Percentiles rank a stretch among this genome's conserved stretches.
Evolutionary conservation across 768 basidiomycete genomes (phyloP).

Genomic region (Phanerochaete carnosa): DNA sequence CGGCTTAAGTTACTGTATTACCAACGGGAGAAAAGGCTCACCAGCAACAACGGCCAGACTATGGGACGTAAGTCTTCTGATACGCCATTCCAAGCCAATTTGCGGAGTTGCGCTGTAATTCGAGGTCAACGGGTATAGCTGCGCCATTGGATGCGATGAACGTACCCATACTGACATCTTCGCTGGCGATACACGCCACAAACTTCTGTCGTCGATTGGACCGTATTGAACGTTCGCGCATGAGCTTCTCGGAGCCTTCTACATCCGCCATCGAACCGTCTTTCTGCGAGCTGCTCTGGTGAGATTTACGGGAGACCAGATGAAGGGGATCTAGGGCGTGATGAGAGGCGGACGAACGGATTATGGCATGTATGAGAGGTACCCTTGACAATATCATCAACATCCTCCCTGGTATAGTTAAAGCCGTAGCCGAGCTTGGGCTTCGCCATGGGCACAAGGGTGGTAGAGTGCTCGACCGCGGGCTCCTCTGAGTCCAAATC

Average conservation of each 20-base stretch:
- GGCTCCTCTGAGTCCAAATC: slow-evolving; percentile 63
- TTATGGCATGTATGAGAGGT: slow-evolving; percentile 20
- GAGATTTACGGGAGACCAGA: slow-evolving; percentile 43
- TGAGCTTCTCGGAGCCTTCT: slow-evolving; percentile 44
- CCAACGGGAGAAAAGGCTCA: slow-evolving; percentile 37
- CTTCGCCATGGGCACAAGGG: slow-evolving; percentile 28
- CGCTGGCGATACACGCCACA: slow-evolving; percentile 68
- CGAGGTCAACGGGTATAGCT: neutral
- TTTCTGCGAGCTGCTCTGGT: neutral
- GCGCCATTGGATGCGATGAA: slow-evolving; percentile 8
- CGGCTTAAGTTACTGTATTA: neutral
- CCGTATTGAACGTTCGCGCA: slow-evolving; percentile 73
- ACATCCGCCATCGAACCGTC: neutral
- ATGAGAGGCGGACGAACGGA: slow-evolving; percentile 25
- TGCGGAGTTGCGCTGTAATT: slow-evolving; percentile 73
- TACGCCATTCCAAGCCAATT: slow-evolving; percentile 93
- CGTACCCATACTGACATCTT: slow-evolving; percentile 82
- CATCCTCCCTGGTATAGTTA: slow-evolving; percentile 52
- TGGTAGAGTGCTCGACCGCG: slow-evolving; percentile 26
- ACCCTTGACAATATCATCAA: slow-evolving; percentile 79
- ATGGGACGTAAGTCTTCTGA: slow-evolving; percentile 84
- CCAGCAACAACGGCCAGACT: slow-evolving; percentile 92
- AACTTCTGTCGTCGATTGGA: slow-evolving; percentile 81
- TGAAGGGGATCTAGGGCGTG: slow-evolving; percentile 52
- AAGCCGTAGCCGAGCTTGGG: slow-evolving; percentile 42